A percentile compares a stretch with the other conserved stretches of the same genome.
phyloP scores from a whole-genome alignment of 225 moss, liverwort and hornwort species.

The Anthoceros angustus region DNA sequence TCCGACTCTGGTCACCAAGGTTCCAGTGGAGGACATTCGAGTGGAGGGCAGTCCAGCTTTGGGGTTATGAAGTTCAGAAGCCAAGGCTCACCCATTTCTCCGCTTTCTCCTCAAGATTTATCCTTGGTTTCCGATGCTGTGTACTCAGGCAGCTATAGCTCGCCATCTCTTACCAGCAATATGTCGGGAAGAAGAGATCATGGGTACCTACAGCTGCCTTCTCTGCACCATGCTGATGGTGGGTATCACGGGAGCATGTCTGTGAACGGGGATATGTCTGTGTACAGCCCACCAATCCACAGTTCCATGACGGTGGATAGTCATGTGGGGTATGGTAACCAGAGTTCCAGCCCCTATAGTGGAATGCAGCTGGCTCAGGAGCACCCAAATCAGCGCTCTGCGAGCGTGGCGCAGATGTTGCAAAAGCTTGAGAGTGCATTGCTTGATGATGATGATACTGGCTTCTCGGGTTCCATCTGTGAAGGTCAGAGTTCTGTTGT shows the following conservation, averaged over 20 bases:
- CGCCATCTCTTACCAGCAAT: slow-evolving; percentile 5
- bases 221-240: background rate
- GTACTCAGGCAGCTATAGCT: background rate
- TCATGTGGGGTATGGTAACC: background rate
- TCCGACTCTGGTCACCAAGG: slow-evolving; percentile 30
- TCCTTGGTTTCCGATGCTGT: slow-evolving; percentile 16
- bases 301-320: background rate
- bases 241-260: background rate
- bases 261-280: background rate
- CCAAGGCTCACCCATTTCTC: slow-evolving; percentile 33
- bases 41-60: background rate
- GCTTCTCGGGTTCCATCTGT: background rate
- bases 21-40: background rate
- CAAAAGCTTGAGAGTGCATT: slow-evolving; percentile 37
- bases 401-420: slow-evolving; percentile 24
- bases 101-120: slow-evolving; percentile 33
- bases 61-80: slow-evolving; percentile 21
- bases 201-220: background rate
- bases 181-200: slow-evolving; percentile 16
- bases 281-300: too few species aligned
- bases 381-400: background rate
- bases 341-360: background rate
- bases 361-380: background rate
- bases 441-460: slow-evolving; percentile 27
- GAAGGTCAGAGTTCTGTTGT: background rate